These are phyloP conservation scores for Sarocladium kiliense DNA, from an alignment of 2,329 filamentous ascomycete species.

Conservation along the genomic window DNA sequence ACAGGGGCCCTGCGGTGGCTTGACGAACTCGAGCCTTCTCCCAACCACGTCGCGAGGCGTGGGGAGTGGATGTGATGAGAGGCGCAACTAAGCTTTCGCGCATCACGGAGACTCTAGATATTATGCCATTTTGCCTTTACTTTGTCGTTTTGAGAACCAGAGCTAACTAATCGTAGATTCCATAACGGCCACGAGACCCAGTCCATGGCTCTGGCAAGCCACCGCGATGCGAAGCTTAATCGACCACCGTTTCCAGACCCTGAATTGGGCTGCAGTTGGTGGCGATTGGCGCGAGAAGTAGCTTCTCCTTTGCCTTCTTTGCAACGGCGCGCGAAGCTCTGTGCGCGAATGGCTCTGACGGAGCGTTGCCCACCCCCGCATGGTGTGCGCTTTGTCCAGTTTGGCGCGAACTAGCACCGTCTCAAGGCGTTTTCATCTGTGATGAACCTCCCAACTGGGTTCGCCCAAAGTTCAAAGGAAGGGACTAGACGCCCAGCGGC, in stretches of 20 bases:
- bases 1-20: not conserved
- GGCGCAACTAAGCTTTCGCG: constrained; percentile 1
- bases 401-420: not conserved
- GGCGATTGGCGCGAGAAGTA: not conserved
- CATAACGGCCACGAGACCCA: not conserved
- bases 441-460: not conserved
- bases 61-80: not conserved
- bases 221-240: not conserved
- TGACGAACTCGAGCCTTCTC: not conserved
- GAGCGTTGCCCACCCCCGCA: not conserved
- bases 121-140: not conserved
- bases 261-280: not conserved
- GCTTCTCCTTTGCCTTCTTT: not conserved
- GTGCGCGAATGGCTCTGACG: not conserved
- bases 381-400: not conserved
- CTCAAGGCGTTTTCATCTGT: not conserved
- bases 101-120: not conserved
- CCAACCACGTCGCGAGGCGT: not conserved
- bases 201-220: not conserved
- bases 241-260: not conserved
- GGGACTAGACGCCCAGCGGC: too few species aligned
- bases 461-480: not conserved
- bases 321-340: not conserved
- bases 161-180: not conserved
- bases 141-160: not conserved